These are phyloP conservation scores for Aphanomyces astaci DNA, from an alignment of 352 stramenopile species.

Conservation along the genomic window DNA sequence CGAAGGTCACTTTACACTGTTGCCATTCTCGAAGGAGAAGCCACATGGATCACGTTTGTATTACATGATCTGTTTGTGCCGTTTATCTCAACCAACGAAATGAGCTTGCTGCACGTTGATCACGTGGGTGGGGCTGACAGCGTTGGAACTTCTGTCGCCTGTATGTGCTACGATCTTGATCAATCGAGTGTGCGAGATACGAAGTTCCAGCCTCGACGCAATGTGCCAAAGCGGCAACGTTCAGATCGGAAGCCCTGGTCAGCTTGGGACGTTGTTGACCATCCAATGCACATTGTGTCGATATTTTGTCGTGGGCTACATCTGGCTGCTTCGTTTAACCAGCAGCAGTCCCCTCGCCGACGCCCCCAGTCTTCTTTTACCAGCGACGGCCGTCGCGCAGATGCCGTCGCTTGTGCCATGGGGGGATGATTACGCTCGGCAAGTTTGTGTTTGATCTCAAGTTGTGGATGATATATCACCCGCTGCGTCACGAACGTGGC, in stretches of 20 bases:
- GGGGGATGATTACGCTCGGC: background rate
- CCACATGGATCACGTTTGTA: background rate
- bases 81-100: background rate
- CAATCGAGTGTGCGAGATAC: background rate
- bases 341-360: no score
- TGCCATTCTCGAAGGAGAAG: no score
- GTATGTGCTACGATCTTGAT: constrained; percentile 1
- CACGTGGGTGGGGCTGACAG: background rate
- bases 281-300: no score
- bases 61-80: background rate
- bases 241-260: background rate
- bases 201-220: background rate
- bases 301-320: background rate
- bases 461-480: background rate
- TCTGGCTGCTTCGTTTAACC: background rate
- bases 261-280: background rate
- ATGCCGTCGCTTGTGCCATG: constrained; percentile 2
- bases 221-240: background rate
- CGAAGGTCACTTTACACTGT: no score
- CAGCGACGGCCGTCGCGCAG: background rate
- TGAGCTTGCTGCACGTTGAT: no score
- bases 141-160: background rate
- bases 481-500: background rate
- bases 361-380: background rate
- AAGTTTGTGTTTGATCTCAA: background rate